phyloP scores from a whole-genome alignment of 768 basidiomycete species.

The Termitomyces heimii region DNA sequence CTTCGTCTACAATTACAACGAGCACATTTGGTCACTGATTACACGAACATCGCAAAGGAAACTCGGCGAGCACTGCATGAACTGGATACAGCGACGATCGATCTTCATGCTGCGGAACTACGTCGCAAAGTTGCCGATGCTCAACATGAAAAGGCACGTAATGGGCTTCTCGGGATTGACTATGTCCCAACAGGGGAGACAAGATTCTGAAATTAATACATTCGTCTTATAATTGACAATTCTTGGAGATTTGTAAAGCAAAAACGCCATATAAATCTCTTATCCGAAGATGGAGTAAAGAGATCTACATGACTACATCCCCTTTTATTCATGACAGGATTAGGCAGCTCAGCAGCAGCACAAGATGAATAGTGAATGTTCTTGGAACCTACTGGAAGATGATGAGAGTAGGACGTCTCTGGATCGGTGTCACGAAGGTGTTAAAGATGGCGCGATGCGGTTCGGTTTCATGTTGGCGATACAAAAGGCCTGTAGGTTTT shows the following conservation, averaged over 20 bases:
- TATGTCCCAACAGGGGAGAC: slow-evolving; percentile 8
- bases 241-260: not conserved
- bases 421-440: not conserved
- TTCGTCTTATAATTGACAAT: not conserved
- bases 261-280: not conserved
- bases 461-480: not conserved
- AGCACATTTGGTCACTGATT: slow-evolving; percentile 31
- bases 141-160: slow-evolving; percentile 57
- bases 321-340: not conserved
- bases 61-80: slow-evolving; percentile 53
- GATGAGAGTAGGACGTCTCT: too few relatives aligned
- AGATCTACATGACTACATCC: not conserved
- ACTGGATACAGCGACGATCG: slow-evolving; percentile 52
- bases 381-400: not conserved
- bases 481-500: not conserved
- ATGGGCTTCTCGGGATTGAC: slow-evolving; percentile 59
- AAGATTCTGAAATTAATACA: not conserved
- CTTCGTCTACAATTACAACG: slow-evolving; percentile 32
- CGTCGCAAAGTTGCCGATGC: slow-evolving; percentile 51
- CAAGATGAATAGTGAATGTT: not conserved
- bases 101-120: slow-evolving; percentile 52
- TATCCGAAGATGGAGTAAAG: not conserved
- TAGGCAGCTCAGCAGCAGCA: not conserved
- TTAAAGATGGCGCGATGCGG: not conserved
- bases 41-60: slow-evolving; percentile 30